These are phyloP conservation scores for Allium fistulosum DNA, from an alignment of 106 monocot species.

Conservation along the genomic window DNA sequence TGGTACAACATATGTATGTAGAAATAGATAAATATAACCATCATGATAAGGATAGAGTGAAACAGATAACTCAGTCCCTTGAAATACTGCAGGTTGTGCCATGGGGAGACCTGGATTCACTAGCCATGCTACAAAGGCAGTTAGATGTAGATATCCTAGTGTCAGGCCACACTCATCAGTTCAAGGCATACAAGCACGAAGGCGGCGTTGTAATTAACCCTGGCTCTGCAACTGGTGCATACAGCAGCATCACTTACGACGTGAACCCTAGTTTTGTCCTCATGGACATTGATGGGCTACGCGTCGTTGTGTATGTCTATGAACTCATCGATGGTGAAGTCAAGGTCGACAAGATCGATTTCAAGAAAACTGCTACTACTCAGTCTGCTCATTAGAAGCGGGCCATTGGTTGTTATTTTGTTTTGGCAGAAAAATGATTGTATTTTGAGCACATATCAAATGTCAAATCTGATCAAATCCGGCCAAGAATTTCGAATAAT, in stretches of 20 bases:
- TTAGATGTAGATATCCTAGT: conserved; percentile 92
- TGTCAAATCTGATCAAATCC: too few relatives aligned
- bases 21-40: too few relatives aligned
- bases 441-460: too few relatives aligned
- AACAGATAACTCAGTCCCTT: background rate
- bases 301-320: conserved; percentile 92
- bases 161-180: conserved; percentile 89
- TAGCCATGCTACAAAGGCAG: conserved; percentile 92
- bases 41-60: too few relatives aligned
- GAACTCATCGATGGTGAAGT: conserved; percentile 95
- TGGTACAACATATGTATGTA: too few relatives aligned
- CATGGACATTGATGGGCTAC: conserved; percentile 87
- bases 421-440: too few relatives aligned
- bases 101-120: conserved; percentile 87
- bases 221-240: conserved; percentile 91
- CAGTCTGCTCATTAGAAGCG: conserved; percentile 3
- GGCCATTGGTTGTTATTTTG: too few relatives aligned
- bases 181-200: conserved; percentile 99
- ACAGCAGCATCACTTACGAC: conserved; percentile 87
- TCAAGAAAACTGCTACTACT: conserved; percentile 78
- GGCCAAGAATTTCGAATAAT: too few relatives aligned
- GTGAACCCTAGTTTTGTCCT: conserved; percentile 97
- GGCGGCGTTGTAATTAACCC: conserved; percentile 97
- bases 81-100: conserved; percentile 48
- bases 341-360: conserved; percentile 95